Evolutionary conservation across 139 green algal genomes (phyloP), one percentile per base, ranked within the genome.

Genomic region (Micromonas pusilla): DNA sequence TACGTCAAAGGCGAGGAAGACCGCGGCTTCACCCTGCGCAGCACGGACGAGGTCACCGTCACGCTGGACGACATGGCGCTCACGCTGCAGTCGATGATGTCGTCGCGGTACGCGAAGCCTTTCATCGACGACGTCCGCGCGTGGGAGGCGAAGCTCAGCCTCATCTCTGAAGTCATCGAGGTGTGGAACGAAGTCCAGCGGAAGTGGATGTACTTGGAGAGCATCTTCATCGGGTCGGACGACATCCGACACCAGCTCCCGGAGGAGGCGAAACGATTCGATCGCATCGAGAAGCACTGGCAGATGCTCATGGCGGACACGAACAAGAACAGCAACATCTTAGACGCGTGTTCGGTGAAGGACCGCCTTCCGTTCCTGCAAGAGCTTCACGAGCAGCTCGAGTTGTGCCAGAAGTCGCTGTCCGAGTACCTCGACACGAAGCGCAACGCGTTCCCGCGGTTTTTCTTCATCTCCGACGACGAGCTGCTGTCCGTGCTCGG

Each of bases 401-500:
- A 96, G 80, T 79, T 84, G 34, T 96, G 91, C 81, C 91, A 96
- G 84, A 95, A 95, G 86, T 86, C 70, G 6, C 84, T 93, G 63
- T 86, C 67, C 20, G 89, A 93, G 83, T 96, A 96, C 79, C 79
- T 96, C 53, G 89, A 93, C 82, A 91, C 86, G 72, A 96, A 96
- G 84, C 85, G 91, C 31, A 88, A 84, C 68, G 81, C 88, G 28
- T 96, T 96, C 80, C 91, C 91, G 0, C 63, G 91, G 45, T 96
- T 96, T 86, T 96, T 90, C 84, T 96, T 93, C 88, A 93, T 96
- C 79, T 91, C 85, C 33, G 91, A 96, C 76, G 89, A 93, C 79
- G 89, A 93, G 83, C 85, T 96, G 70, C 85, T 96, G 52, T 90
- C 82, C 54, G 92, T 96, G 68, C 85, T 96, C 62, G 91, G 91